phyloP scores from a whole-genome alignment of 306 rosid species.

The Amphicarpaea edgeworthii region DNA sequence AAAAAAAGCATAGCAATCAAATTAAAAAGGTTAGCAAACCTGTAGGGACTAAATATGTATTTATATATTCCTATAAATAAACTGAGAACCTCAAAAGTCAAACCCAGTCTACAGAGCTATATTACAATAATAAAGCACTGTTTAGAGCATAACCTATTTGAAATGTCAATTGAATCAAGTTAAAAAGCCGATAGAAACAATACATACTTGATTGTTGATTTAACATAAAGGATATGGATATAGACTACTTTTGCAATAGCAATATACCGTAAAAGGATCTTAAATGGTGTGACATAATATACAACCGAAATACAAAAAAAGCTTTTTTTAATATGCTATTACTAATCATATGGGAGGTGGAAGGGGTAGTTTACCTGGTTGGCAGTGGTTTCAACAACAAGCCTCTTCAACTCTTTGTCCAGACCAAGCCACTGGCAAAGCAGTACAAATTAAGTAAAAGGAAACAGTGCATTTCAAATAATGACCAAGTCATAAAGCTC shows the following conservation, averaged over 20 bases:
- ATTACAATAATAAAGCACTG: constrained; percentile 3
- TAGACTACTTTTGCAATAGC: neutral
- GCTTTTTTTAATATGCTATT: no score
- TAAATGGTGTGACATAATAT: constrained; percentile 12
- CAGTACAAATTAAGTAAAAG: constrained; percentile 38
- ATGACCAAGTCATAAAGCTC: constrained; percentile 10
- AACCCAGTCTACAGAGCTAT: neutral
- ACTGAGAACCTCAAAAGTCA: constrained; percentile 18
- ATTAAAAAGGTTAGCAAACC: constrained; percentile 19
- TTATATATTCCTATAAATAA: neutral
- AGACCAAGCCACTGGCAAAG: constrained; percentile 91
- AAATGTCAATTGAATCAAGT: neutral
- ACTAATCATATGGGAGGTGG: no score
- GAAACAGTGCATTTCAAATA: constrained; percentile 25
- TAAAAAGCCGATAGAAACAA: neutral
- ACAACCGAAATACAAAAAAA: constrained; percentile 5
- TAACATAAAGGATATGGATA: neutral
- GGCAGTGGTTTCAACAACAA: constrained; percentile 89
- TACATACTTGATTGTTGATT: neutral
- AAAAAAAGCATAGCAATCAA: constrained; percentile 26
- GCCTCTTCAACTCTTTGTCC: constrained; percentile 87
- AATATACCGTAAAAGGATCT: neutral
- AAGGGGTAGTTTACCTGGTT: constrained; percentile 74
- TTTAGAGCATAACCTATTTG: neutral
- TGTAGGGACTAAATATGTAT: no score